Conservation (phyloP, 352 stramenopile species). For the Globisporangium parvum region DNA sequence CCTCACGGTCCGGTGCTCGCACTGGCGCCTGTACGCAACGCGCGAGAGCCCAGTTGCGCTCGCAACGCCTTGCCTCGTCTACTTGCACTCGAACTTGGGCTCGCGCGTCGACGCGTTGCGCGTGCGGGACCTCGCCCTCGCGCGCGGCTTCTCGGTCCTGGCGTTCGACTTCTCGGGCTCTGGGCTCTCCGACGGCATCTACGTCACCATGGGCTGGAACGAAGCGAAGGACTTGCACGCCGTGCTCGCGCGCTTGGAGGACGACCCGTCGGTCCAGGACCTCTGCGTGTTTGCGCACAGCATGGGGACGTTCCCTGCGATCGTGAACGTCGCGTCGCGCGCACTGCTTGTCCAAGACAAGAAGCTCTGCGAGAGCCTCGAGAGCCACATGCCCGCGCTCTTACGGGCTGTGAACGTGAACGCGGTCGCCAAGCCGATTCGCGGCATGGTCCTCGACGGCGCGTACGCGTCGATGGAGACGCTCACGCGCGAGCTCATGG, state of each 20-base stretch:
- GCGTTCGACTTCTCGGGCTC: conserved; percentile 83
- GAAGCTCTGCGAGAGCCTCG: conserved; percentile 43
- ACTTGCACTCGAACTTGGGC: conserved; percentile 82
- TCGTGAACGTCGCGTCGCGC: conserved; percentile 69
- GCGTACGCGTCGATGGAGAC: conserved; percentile 67
- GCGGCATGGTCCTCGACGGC: conserved; percentile 66
- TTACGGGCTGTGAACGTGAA: conserved; percentile 38
- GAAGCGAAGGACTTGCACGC: conserved; percentile 65
- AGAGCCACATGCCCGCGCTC: conserved; percentile 47
- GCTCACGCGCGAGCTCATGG: conserved; percentile 58
- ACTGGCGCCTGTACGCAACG: conserved; percentile 58
- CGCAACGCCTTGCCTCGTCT: conserved; percentile 56
- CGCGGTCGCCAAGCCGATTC: conserved; percentile 54
- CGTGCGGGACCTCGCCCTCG: conserved; percentile 54
- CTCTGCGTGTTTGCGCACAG: conserved; percentile 78
- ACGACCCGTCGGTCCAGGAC: conserved; percentile 36
- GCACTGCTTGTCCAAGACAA: conserved; percentile 36
- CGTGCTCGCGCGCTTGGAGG: conserved; percentile 58
- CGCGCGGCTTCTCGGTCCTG: conserved; percentile 69
- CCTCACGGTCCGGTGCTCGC: conserved; percentile 58
- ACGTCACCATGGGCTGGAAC: conserved; percentile 86
- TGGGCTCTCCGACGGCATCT: conserved; percentile 69
- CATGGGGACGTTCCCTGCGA: conserved; percentile 76
- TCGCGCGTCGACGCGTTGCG: conserved; percentile 62
- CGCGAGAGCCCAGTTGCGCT: conserved; percentile 14